phyloP scores from a whole-genome alignment of 177 flowering plant species.

The Vitis hybrid region DNA sequence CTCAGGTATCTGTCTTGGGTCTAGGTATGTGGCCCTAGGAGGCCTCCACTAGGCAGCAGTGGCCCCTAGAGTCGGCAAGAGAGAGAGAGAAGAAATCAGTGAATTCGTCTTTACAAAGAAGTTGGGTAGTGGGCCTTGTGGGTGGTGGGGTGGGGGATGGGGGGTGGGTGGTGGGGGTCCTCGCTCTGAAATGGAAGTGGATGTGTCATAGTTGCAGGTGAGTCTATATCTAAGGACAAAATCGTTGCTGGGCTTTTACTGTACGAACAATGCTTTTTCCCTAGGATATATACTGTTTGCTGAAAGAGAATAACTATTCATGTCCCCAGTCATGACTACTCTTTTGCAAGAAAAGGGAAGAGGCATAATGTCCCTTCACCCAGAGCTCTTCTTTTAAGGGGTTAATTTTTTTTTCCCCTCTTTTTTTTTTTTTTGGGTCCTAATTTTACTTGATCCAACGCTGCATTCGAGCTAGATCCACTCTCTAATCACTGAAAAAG shows the following conservation, averaged over 20 bases:
- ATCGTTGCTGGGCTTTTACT: conserved; percentile 15
- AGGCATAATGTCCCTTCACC: conserved; percentile 6
- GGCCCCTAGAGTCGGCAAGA: background rate
- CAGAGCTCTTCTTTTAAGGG: conserved; percentile 28
- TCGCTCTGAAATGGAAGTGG: conserved; percentile 24
- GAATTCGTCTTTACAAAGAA: background rate
- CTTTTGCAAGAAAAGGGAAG: conserved; percentile 12
- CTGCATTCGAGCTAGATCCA: conserved; percentile 8
- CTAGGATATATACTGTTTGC: conserved; percentile 21
- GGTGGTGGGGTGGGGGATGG: background rate
- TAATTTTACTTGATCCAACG: background rate
- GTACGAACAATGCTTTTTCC: conserved; percentile 13
- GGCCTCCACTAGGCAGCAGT: no score
- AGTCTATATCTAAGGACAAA: conserved; percentile 15
- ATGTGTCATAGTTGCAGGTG: conserved; percentile 20
- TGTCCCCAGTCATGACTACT: conserved; percentile 10
- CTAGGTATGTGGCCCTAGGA: background rate
- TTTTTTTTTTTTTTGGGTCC: no score
- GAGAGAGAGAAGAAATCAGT: background rate
- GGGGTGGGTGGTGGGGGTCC: conserved; percentile 20
- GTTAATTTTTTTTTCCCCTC: background rate
- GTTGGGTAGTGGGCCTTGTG: no score
- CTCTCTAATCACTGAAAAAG: no score
- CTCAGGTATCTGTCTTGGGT: no score
- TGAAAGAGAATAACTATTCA: conserved; percentile 23